Percentiles rank a stretch among this genome's conserved stretches.
phyloP scores from a whole-genome alignment of 306 rosid species.

The Cicer cuneatum region DNA sequence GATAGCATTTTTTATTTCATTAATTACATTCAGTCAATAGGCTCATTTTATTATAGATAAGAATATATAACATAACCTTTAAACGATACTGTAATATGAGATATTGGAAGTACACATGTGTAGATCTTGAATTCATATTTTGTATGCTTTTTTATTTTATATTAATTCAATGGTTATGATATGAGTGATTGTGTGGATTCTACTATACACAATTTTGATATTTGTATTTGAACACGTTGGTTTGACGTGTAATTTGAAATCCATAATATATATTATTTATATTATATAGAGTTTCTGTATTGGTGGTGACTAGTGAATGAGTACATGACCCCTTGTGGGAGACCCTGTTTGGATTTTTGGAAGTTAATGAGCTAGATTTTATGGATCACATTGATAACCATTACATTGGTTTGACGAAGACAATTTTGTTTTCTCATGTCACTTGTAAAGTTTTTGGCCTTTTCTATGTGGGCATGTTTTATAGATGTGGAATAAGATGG shows the following conservation, averaged over 20 bases:
- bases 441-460: conserved; percentile 28
- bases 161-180: neutral
- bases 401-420: neutral
- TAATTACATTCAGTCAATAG: too few relatives aligned
- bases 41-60: too few relatives aligned
- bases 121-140: too few relatives aligned
- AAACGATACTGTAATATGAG: too few relatives aligned
- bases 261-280: neutral
- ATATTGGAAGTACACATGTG: too few relatives aligned
- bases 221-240: conserved; percentile 36
- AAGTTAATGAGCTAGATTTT: conserved; percentile 43
- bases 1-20: too few relatives aligned
- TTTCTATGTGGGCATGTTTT: conserved; percentile 17
- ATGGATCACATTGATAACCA: conserved; percentile 4
- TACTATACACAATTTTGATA: neutral
- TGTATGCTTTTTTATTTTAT: neutral
- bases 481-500: neutral
- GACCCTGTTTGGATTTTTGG: conserved; percentile 34
- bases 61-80: too few relatives aligned
- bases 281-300: neutral
- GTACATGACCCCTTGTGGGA: neutral
- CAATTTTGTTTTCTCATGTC: conserved; percentile 17
- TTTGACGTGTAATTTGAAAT: conserved; percentile 1
- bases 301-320: conserved; percentile 7
- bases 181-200: neutral